Conservation (phyloP, 345 rosid genomes). For the Balakata baccata region DNA sequence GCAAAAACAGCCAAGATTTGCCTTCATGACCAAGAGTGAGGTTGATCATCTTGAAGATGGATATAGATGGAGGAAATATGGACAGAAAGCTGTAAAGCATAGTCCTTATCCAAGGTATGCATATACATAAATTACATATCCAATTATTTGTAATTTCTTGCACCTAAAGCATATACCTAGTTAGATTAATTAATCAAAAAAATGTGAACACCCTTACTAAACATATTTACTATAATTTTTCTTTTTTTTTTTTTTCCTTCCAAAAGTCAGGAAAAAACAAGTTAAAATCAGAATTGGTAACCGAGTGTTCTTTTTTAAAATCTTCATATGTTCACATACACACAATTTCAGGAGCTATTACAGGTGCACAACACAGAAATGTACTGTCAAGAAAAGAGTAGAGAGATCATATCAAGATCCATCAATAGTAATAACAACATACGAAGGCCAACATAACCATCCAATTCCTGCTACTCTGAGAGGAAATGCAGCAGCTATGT, state of each 20-base stretch:
- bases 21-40: slow-evolving; percentile 38
- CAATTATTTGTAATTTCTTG: slow-evolving; percentile 3
- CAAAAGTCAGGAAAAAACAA: not conserved
- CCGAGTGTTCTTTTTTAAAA: not conserved
- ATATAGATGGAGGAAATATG: slow-evolving; percentile 38
- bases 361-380: slow-evolving; percentile 37
- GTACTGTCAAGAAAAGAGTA: slow-evolving; percentile 31
- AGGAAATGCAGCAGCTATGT: slow-evolving; percentile 34
- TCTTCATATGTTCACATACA: not conserved
- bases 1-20: slow-evolving; percentile 32
- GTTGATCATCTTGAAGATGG: slow-evolving; percentile 40
- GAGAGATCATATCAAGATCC: slow-evolving; percentile 36
- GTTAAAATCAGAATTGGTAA: not conserved
- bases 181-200: not conserved
- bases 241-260: not conserved
- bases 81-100: slow-evolving; percentile 39
- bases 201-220: slow-evolving; percentile 6
- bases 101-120: slow-evolving; percentile 38
- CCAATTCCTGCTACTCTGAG: slow-evolving; percentile 28
- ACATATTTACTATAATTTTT: too few species aligned
- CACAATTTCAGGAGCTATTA: slow-evolving; percentile 30
- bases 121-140: not conserved
- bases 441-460: slow-evolving; percentile 35
- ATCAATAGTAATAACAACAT: slow-evolving; percentile 29
- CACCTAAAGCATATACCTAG: slow-evolving; percentile 14